These are phyloP conservation scores for Cardamine resedifolia DNA, from an alignment of 345 rosid genomes.

Conservation along the genomic window DNA sequence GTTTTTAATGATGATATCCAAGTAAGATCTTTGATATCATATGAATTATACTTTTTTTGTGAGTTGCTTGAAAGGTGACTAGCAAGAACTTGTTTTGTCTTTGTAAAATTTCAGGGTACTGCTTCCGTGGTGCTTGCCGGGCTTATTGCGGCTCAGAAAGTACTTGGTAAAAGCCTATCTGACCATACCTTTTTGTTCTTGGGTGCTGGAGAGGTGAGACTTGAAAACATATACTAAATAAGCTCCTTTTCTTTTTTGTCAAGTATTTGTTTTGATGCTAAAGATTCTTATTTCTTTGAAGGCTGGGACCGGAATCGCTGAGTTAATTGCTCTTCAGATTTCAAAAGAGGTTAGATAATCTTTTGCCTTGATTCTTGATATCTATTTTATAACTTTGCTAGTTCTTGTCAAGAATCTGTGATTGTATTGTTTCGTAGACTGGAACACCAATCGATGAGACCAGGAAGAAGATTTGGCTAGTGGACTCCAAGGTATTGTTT, in stretches of 20 bases:
- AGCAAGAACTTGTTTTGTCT: not conserved
- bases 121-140: conserved; percentile 95
- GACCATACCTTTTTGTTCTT: conserved; percentile 87
- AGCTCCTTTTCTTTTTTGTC: not conserved
- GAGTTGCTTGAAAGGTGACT: not conserved
- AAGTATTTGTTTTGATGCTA: not conserved
- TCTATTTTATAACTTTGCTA: not conserved
- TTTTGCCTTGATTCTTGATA: not conserved
- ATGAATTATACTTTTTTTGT: not conserved
- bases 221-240: conserved; percentile 10
- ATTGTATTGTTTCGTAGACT: conserved; percentile 44
- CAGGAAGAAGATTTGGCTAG: conserved; percentile 93
- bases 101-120: conserved; percentile 62
- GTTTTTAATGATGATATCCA: conserved; percentile 97
- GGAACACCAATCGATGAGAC: conserved; percentile 65
- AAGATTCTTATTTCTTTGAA: conserved; percentile 35
- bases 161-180: conserved; percentile 64
- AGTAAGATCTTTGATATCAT: conserved; percentile 43
- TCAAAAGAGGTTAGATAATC: conserved; percentile 52
- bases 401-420: conserved; percentile 8
- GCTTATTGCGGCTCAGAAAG: conserved; percentile 67
- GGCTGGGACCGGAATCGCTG: conserved; percentile 99
- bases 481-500: conserved; percentile 82
- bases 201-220: conserved; percentile 94
- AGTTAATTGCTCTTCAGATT: conserved; percentile 89